Base-by-base conservation (phyloP, 306 rosid genomes). In the Adenanthera pavonina region DNA sequence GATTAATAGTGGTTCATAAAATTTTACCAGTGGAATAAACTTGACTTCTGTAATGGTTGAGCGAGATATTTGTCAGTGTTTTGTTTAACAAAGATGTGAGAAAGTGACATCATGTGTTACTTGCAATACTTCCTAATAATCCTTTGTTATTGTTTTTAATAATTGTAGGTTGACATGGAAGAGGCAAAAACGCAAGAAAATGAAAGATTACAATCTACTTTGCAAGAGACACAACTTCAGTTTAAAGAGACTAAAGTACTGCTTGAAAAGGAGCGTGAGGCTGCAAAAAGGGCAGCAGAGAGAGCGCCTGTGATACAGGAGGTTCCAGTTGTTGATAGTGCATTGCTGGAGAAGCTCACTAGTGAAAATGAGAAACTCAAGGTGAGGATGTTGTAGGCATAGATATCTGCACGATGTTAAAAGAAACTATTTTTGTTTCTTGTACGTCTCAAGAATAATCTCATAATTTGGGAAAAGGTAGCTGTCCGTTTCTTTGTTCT, bases 351-450 rank as follows among this genome's bases (percentile, higher is more conserved):
- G 86, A 92, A 91, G 86, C 94, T 96, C 69, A 83, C 88, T 38
- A 81, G 80, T 79, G 99, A 96, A 92, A 96, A 96, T 81, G 97
- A 96, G 85, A 92, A 92, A 79, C 99, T 96, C 79, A 96, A 94
- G 99, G 99, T 96, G 78, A 80, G 85, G 65, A 76, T 78, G 73
- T 72, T 75, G 41, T 82, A 78, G 79, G 66, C 72, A 66, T 75
- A 70, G 61, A 38, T 59, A 72, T 76, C 12, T 80, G 47, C 69
- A 25, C 51, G 69, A 33, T 38, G 56, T 74, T 57, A 17, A 62
- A 69, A 52, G 36, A 53, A 71, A 20, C 35, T 68, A 49, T 51
- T 54, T 69, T 48, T 54, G 67, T 34, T 61, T 17, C 46, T 73
- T 51, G 16, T 62, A 40, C 77, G 19, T 77, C 47, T 76, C 47